Conservation (phyloP, 805 yeast species). For the Wickerhamiella occidentalis region DNA sequence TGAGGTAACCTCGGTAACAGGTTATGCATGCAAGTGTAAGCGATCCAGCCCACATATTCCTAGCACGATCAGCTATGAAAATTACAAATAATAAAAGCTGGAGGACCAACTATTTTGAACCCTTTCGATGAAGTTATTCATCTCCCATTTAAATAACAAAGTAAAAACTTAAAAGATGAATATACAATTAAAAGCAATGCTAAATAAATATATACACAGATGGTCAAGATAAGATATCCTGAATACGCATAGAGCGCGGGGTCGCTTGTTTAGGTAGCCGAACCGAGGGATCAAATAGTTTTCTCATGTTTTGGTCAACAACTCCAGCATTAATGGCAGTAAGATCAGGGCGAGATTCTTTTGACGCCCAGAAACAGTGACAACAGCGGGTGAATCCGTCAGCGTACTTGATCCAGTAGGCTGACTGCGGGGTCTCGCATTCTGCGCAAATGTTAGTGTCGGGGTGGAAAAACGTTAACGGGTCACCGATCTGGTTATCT, state of each 20-base stretch:
- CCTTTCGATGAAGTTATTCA: no score
- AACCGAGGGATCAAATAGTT: neutral
- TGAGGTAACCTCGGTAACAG: slow-evolving; percentile 1
- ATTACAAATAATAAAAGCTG: slow-evolving; percentile 1
- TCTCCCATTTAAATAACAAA: no score
- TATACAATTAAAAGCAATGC: neutral
- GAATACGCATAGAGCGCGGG: slow-evolving; percentile 4
- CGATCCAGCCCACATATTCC: slow-evolving; percentile 1
- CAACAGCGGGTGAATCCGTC: slow-evolving; percentile 11
- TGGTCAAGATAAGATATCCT: slow-evolving; percentile 4
- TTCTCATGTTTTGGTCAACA: neutral
- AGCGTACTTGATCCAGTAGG: slow-evolving; percentile 14
- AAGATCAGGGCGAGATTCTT: slow-evolving; percentile 3
- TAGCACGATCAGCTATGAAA: neutral
- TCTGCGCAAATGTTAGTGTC: neutral
- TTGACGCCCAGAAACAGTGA: slow-evolving; percentile 16
- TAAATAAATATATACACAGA: neutral
- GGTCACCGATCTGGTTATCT: neutral
- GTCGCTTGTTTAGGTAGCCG: neutral
- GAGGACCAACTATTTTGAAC: neutral
- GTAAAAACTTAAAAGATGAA: neutral
- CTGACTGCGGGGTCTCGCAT: slow-evolving; percentile 10
- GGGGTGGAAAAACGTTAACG: neutral
- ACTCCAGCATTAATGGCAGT: slow-evolving; percentile 8
- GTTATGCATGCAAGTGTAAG: neutral